Percentiles rank a stretch among this genome's conserved stretches.
phyloP scores from a whole-genome alignment of 1,284 basidiomycete species.

The Lignosus rhinocerotis region DNA sequence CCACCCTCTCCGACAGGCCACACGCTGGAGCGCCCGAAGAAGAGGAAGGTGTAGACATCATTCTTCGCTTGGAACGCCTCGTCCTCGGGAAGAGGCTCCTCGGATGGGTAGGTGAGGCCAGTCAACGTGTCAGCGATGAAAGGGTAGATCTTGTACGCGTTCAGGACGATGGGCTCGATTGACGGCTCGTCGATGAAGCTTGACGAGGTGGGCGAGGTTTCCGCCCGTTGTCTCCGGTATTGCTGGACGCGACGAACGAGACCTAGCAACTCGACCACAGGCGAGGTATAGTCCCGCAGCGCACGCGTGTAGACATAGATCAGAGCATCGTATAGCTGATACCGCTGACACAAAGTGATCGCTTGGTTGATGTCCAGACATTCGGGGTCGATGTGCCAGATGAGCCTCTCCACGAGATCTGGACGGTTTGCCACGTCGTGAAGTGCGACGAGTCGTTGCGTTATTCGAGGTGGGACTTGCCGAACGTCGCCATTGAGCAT shows the following conservation, averaged over 20 bases:
- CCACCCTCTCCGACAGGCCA: slow-evolving; percentile 80
- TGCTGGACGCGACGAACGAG: slow-evolving; percentile 74
- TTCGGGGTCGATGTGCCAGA: slow-evolving; percentile 94
- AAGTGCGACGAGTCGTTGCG: slow-evolving; percentile 81
- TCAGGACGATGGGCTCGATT: slow-evolving; percentile 63
- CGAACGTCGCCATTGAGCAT: slow-evolving; percentile 76
- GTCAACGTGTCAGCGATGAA: slow-evolving; percentile 89
- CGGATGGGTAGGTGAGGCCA: slow-evolving; percentile 87
- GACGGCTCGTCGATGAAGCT: slow-evolving; percentile 38
- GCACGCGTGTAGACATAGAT: slow-evolving; percentile 93
- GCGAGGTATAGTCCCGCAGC: slow-evolving; percentile 86
- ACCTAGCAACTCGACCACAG: slow-evolving; percentile 82
- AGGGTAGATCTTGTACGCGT: slow-evolving; percentile 91
- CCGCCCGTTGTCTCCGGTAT: slow-evolving; percentile 42
- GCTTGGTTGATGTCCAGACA: slow-evolving; percentile 95
- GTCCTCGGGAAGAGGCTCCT: slow-evolving; percentile 65
- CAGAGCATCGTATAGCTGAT: slow-evolving; percentile 90
- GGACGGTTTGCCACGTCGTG: slow-evolving; percentile 76
- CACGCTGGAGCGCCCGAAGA: slow-evolving; percentile 76
- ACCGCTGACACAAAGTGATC: slow-evolving; percentile 80
- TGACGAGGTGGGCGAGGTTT: slow-evolving; percentile 32
- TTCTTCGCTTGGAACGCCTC: slow-evolving; percentile 69
- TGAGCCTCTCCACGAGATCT: slow-evolving; percentile 83
- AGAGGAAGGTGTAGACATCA: slow-evolving; percentile 80
- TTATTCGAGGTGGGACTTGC: slow-evolving; percentile 82